A percentile compares a stretch with the other conserved stretches of the same genome.
These are phyloP conservation scores for Alliaria petiolata DNA, from an alignment of 345 rosid genomes.

Conservation along the genomic window DNA sequence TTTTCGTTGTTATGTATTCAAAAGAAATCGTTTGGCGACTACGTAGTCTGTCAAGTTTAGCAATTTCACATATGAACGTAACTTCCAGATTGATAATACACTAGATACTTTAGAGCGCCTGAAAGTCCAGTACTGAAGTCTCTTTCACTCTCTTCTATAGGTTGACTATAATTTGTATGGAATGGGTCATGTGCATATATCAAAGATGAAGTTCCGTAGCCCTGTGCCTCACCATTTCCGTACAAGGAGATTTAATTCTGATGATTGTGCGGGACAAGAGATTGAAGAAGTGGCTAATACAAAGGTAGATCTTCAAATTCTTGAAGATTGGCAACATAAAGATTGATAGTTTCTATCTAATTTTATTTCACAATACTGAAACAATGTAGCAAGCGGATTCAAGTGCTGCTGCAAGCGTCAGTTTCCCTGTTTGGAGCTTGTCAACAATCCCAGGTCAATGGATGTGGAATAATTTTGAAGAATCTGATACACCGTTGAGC, in stretches of 20 bases:
- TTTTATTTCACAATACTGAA: background rate
- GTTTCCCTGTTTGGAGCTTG: constrained; percentile 61
- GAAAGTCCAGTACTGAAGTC: constrained; percentile 16
- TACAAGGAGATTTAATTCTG: constrained; percentile 36
- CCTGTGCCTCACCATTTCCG: constrained; percentile 59
- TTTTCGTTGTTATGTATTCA: background rate
- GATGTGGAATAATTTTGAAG: constrained; percentile 61
- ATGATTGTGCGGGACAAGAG: constrained; percentile 29
- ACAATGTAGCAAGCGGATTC: constrained; percentile 54
- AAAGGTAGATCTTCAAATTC: constrained; percentile 48
- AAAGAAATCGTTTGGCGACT: background rate
- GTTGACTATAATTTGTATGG: constrained; percentile 90
- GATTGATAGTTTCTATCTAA: background rate
- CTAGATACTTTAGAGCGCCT: background rate
- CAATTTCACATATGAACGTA: background rate
- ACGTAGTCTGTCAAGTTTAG: constrained; percentile 5
- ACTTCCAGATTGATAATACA: background rate
- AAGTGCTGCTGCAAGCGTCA: constrained; percentile 37
- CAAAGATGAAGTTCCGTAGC: constrained; percentile 76
- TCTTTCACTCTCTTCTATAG: constrained; percentile 38
- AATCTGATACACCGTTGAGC: constrained; percentile 39
- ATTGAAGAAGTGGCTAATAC: constrained; percentile 25
- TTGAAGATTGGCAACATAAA: constrained; percentile 3
- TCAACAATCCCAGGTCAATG: constrained; percentile 74
- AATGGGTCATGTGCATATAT: constrained; percentile 88